Conservation (phyloP, 2,329 filamentous ascomycete species). For the Cadophora sp. region DNA sequence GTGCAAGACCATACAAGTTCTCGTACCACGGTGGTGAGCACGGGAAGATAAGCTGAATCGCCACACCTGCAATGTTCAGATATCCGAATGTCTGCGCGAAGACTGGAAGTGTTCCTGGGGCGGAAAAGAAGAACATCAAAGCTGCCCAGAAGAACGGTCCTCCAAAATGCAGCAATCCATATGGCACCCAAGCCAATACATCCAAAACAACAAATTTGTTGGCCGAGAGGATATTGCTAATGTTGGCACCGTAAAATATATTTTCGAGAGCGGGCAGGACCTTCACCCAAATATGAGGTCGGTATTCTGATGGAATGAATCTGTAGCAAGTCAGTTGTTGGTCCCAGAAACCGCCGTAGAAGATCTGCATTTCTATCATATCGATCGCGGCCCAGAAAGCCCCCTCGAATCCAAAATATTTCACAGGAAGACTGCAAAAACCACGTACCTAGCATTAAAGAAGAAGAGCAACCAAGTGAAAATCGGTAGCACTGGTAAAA, state of each 20-base stretch:
- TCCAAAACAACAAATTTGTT: conserved; percentile 86
- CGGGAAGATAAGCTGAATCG: conserved; percentile 88
- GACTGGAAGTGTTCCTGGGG: conserved; percentile 82
- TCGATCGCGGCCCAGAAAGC: conserved; percentile 24
- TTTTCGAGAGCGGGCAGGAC: conserved; percentile 95
- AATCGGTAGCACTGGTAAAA: conserved; percentile 85
- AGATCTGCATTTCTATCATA: conserved; percentile 21
- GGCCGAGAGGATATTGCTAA: conserved; percentile 93
- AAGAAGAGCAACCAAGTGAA: conserved; percentile 90
- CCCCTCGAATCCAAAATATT: conserved; percentile 2
- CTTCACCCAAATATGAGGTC: conserved; percentile 94
- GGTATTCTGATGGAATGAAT: conserved; percentile 87
- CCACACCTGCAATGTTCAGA: conserved; percentile 87
- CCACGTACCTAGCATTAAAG: conserved; percentile 73
- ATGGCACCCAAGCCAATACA: conserved; percentile 90
- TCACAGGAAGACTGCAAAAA: neutral
- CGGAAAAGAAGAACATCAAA: conserved; percentile 86
- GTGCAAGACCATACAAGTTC: conserved; percentile 87
- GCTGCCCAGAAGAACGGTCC: conserved; percentile 80
- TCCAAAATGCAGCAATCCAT: conserved; percentile 89
- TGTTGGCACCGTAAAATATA: conserved; percentile 92
- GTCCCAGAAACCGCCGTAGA: neutral
- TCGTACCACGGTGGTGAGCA: conserved; percentile 98
- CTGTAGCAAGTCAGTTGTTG: conserved; percentile 53
- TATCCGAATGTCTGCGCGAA: conserved; percentile 91